Evolutionary conservation across 768 basidiomycete genomes (phyloP), one percentile per base, ranked within the genome.

Genomic region (Tephrocybe sp.): DNA sequence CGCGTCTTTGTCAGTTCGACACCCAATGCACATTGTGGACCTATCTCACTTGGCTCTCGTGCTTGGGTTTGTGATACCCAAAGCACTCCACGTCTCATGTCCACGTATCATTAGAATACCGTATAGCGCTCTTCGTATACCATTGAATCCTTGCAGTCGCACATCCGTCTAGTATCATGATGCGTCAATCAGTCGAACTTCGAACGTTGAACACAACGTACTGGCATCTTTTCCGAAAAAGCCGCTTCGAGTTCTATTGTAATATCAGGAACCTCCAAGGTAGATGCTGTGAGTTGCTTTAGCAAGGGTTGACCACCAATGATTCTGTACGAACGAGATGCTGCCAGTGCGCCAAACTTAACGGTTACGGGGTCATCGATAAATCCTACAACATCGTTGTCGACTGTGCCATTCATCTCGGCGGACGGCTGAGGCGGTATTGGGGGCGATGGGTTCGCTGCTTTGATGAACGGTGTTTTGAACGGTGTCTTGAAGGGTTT

Each of bases 401-500:
- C n/a, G n/a, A n/a, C n/a, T n/a, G n/a, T n/a, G n/a, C n/a, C n/a
- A n/a, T n/a, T n/a, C n/a, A n/a, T n/a, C n/a, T n/a, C n/a, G n/a
- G 37, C 16, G 8, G 37, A 18, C n/a, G 12, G 12, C 3, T 5
- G 37, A 3, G 37, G 16, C 37, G 37, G 37, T 18, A 12, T 6
- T 9, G 12, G 16, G 3, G 37, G 16, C 16, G 16, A 6, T 18
- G 19, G 19, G 37, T 6, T n/a, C 18, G 18, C 37, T n/a, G 18
- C 8, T 21, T 38, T 18, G 19, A 38, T 18, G 37, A 19, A 19
- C 5, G 16, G 44, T 19, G 57, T 49, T 37, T 50, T 57, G 15
- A 68, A 72, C 1, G 80, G 79, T 1, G 73, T 59, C 56, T 69
- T 75, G 58, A 75, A 76, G 2, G 82, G 83, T 58, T 79, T 83